These are phyloP conservation scores for Cupressus sempervirens DNA, from an alignment of 75 land plant genomes.

Conservation along the genomic window DNA sequence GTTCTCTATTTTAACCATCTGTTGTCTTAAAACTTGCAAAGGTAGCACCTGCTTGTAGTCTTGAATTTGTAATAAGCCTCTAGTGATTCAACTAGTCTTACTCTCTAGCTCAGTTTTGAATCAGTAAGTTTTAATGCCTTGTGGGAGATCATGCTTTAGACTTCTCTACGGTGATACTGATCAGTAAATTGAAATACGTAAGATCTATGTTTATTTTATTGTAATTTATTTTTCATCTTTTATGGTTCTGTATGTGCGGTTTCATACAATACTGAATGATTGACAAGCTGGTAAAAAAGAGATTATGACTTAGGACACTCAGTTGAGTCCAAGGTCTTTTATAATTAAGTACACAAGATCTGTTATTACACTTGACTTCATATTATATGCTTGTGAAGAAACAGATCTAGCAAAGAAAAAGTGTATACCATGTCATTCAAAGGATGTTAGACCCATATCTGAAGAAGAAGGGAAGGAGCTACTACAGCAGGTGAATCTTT, in stretches of 20 bases:
- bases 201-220: not conserved
- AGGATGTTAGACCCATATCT: conserved; percentile 64
- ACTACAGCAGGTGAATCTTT: conserved; percentile 41
- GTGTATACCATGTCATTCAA: conserved; percentile 78
- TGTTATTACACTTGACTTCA: not conserved
- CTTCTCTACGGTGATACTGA: not conserved
- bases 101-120: not conserved
- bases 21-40: not conserved
- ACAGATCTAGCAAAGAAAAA: conserved; percentile 60
- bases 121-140: not conserved
- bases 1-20: not conserved
- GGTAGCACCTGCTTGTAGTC: not conserved
- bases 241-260: not conserved
- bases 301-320: not conserved
- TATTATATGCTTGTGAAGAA: conserved; percentile 16
- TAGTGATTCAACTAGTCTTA: not conserved
- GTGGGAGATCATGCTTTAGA: not conserved
- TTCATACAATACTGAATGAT: not conserved
- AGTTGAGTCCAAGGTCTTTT: not conserved
- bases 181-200: not conserved
- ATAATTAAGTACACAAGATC: not conserved
- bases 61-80: not conserved
- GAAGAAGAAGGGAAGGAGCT: conserved; percentile 59
- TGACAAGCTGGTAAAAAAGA: not conserved
- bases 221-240: not conserved